These are phyloP conservation scores for Colletotrichum acutatum DNA, from an alignment of 2,329 filamentous ascomycete species.

Conservation along the genomic window DNA sequence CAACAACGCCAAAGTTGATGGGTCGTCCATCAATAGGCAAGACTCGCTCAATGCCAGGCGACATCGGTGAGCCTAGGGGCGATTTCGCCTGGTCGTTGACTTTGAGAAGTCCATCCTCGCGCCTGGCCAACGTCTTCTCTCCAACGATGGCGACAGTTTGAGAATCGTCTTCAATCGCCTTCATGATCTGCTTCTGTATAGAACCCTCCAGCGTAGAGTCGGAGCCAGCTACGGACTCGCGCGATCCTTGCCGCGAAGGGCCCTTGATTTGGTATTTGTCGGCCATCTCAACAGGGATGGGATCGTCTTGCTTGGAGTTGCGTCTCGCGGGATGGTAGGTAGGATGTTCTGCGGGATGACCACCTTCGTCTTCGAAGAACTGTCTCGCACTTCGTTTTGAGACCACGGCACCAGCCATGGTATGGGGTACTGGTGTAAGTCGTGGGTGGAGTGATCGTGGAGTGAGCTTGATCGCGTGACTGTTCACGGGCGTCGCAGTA, in stretches of 20 bases:
- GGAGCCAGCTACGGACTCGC: constrained; percentile 18
- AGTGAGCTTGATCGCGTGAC: constrained; percentile 25
- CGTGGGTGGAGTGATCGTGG: neutral
- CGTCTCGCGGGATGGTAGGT: constrained; percentile 24
- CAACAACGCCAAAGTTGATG: constrained; percentile 80
- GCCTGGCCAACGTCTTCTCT: constrained; percentile 1
- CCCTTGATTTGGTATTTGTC: constrained; percentile 20
- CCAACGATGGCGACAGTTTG: neutral
- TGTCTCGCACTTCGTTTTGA: constrained; percentile 36
- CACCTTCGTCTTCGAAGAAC: constrained; percentile 31
- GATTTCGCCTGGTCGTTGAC: constrained; percentile 8
- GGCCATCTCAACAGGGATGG: neutral
- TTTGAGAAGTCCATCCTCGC: constrained; percentile 12
- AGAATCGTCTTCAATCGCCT: constrained; percentile 19
- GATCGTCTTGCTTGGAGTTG: constrained; percentile 32
- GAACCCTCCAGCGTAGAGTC: constrained; percentile 23
- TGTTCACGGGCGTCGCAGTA: neutral
- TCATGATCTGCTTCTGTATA: constrained; percentile 21
- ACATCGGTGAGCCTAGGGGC: constrained; percentile 1
- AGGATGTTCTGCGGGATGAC: constrained; percentile 30
- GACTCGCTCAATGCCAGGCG: constrained; percentile 24
- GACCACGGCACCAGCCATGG: constrained; percentile 32
- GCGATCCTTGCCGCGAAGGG: constrained; percentile 25
- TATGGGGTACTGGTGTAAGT: neutral
- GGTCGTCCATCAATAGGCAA: constrained; percentile 53